Base-by-base conservation (phyloP, 140 eudicot genomes). In the Bidens hawaiensis region DNA sequence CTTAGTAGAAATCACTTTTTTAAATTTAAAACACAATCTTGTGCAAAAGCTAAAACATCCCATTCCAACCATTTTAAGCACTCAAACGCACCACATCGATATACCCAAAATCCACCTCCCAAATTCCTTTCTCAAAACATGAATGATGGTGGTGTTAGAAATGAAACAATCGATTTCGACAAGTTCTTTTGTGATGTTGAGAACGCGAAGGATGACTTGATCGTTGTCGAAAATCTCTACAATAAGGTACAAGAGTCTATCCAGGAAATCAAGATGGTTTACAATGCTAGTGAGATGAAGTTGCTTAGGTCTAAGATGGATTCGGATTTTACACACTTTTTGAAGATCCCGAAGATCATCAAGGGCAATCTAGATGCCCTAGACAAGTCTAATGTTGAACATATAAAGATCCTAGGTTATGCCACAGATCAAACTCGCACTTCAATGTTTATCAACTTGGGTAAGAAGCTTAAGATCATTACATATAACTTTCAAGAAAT, bases 401-500 rank as follows among this genome's bases (percentile, higher is more conserved):
- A 82, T 27, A 56, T 87, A 36, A 83, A 73, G 28, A 67, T 87
- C 64, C 81, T 83, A 0, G 96, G 95, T 6, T 84, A 93, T 30
- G 87, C 94, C 2, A 75, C 94, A 1, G 96, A 90, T 25, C 67
- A 84, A 26, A 80, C 94, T 3, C 81, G 91, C 40, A 82, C 84
- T 1, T 87, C 84, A 0, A 85, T 83, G 0, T 95, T 90, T 1
- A 71, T 76, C 51, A 94, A 95, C 17, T 49, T 90, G 26, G 97
- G 97, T 34, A 86, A 86, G 68, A 86, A 81, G 54, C 84, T 90
- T 12, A 83, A 86, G 70, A 75, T 57, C 53, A 72, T 79, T 85
- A 90, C 79, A 89, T 95, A 83, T 23, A 83, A 73, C 30, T 90
- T 86, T 58, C 97, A 90, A 56, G 75, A 51, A 4, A 47, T 90